phyloP scores from a whole-genome alignment of 371 early-diverging fungal genomes.

The Blakeslea trispora region DNA sequence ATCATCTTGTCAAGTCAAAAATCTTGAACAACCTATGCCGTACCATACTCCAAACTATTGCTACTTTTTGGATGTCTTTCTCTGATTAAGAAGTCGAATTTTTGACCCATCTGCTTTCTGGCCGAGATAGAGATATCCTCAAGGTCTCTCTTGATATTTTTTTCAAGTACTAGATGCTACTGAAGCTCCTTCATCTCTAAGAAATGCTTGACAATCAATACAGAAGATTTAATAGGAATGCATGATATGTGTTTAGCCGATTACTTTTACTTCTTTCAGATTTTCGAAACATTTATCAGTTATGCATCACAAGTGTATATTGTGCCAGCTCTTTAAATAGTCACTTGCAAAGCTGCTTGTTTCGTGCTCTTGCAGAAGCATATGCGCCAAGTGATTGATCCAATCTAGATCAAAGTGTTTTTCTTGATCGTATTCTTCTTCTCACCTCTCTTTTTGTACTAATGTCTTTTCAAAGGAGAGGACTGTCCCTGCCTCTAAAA shows the following conservation, averaged over 20 bases:
- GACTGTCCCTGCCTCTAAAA: too few species aligned
- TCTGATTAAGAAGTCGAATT: conserved; percentile 15
- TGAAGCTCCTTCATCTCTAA: conserved; percentile 13
- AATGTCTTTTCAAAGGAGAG: too few species aligned
- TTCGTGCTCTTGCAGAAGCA: conserved; percentile 26
- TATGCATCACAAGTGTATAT: conserved; percentile 23
- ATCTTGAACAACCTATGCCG: conserved; percentile 18
- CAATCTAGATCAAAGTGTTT: conserved; percentile 29
- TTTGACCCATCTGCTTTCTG: conserved; percentile 12
- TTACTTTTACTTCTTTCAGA: conserved; percentile 10
- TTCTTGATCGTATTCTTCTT: conserved; percentile 23
- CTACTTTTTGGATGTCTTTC: conserved; percentile 13
- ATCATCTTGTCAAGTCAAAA: too few species aligned
- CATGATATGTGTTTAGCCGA: conserved; percentile 11
- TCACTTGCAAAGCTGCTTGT: conserved; percentile 23
- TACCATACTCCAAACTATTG: conserved; percentile 20
- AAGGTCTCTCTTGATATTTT: conserved; percentile 12
- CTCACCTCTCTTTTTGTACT: too few species aligned
- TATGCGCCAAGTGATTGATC: conserved; percentile 23
- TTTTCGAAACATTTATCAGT: conserved; percentile 16
- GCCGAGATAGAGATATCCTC: conserved; percentile 5
- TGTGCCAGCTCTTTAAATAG: conserved; percentile 27
- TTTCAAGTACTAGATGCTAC: conserved; percentile 6
- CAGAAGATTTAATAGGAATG: conserved; percentile 15
- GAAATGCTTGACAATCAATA: conserved; percentile 15